phyloP scores from a whole-genome alignment of 2,329 filamentous ascomycete genomes.

The Xylariales sp. region DNA sequence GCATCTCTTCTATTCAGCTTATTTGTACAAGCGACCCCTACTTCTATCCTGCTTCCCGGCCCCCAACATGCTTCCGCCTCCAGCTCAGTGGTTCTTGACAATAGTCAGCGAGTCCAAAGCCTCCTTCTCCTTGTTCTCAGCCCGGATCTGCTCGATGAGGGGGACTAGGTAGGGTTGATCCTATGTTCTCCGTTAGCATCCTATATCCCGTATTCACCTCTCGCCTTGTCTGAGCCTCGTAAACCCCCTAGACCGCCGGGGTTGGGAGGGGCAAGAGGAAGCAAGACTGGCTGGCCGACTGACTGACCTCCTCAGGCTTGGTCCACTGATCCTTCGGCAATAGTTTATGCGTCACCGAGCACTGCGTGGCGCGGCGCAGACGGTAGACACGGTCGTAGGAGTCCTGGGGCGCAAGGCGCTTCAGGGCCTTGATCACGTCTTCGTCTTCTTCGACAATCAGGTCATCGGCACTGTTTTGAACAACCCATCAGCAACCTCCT shows the following conservation, averaged over 20 bases:
- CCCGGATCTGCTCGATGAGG: conserved; percentile 46
- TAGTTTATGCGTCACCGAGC: conserved; percentile 59
- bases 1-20: conserved; percentile 17
- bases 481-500: too few relatives aligned
- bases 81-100: conserved; percentile 23
- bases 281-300: too few relatives aligned
- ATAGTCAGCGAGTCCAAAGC: conserved; percentile 30
- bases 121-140: conserved; percentile 46
- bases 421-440: conserved; percentile 78
- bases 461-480: conserved; percentile 89
- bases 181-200: conserved; percentile 21
- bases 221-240: too few relatives aligned
- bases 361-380: conserved; percentile 89
- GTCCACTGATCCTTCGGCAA: conserved; percentile 59
- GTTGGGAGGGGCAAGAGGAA: too few relatives aligned
- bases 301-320: conserved; percentile 47
- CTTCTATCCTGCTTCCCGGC: too few relatives aligned
- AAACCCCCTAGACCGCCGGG: too few relatives aligned
- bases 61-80: too few relatives aligned
- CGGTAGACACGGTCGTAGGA: conserved; percentile 97
- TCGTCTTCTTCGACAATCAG: conserved; percentile 91
- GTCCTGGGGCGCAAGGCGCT: conserved; percentile 85
- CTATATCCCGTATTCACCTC: not conserved
- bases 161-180: conserved; percentile 49
- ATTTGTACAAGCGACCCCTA: conserved; percentile 18